These are phyloP conservation scores for Podospora anserina DNA, from an alignment of 495 filamentous ascomycete genomes.

Conservation along the genomic window DNA sequence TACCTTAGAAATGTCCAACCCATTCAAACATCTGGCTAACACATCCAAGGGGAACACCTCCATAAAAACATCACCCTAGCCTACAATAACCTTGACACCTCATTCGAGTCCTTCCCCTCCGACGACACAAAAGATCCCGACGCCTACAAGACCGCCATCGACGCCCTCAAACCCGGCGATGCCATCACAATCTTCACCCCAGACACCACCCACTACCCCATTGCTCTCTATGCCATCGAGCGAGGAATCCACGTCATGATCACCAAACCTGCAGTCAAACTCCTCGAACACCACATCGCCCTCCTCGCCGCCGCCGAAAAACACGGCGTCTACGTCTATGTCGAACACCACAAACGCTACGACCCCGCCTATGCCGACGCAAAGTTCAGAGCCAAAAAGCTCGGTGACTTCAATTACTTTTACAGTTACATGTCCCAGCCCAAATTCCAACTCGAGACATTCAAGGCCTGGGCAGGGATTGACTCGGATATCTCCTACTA, in stretches of 20 bases:
- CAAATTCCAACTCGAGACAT: slow-evolving; percentile 88
- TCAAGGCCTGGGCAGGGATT: slow-evolving; percentile 91
- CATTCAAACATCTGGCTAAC: not conserved
- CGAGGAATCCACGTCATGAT: slow-evolving; percentile 84
- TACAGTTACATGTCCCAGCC: slow-evolving; percentile 97
- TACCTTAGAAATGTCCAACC: not conserved
- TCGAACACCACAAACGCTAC: slow-evolving; percentile 96
- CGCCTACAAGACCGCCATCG: slow-evolving; percentile 86
- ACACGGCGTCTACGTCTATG: slow-evolving; percentile 81
- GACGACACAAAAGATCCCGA: slow-evolving; percentile 69
- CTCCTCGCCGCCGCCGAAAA: slow-evolving; percentile 70
- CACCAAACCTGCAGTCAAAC: slow-evolving; percentile 92
- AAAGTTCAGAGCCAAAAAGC: slow-evolving; percentile 61
- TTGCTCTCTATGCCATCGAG: slow-evolving; percentile 88
- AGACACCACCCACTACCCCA: slow-evolving; percentile 91
- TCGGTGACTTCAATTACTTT: slow-evolving; percentile 97
- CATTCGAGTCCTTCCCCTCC: slow-evolving; percentile 76
- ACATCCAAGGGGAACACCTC: slow-evolving; percentile 68
- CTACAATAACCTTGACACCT: slow-evolving; percentile 83
- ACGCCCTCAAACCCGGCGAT: slow-evolving; percentile 74
- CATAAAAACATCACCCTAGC: slow-evolving; percentile 81
- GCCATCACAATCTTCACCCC: slow-evolving; percentile 97
- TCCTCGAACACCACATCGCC: slow-evolving; percentile 69
- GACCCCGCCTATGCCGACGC: slow-evolving; percentile 92
- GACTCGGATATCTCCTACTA: slow-evolving; percentile 95